phyloP scores from a whole-genome alignment of 1,284 basidiomycete genomes.

The Fomitopsis schrenkii region DNA sequence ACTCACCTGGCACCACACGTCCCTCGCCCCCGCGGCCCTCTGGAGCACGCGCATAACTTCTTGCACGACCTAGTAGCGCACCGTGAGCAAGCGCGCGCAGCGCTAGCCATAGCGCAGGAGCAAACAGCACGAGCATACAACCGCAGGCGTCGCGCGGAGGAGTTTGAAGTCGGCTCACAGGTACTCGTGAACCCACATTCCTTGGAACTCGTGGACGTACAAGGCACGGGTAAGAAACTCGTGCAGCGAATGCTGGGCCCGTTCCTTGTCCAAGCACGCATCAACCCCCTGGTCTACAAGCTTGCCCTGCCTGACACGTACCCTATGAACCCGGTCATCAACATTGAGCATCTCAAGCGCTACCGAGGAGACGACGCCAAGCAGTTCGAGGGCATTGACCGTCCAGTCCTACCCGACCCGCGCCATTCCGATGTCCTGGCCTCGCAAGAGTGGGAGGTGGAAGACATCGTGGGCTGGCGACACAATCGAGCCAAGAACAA shows the following conservation, averaged over 20 bases:
- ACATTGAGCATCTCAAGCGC: slow-evolving; percentile 24
- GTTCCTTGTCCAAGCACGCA: slow-evolving; percentile 25
- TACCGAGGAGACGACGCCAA: slow-evolving; percentile 6
- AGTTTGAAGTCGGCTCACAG: slow-evolving; percentile 21
- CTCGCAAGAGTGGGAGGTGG: background rate
- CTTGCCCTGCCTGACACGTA: slow-evolving; percentile 25
- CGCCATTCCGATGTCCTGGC: background rate
- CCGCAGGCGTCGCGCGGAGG: slow-evolving; percentile 4
- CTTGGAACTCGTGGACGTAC: slow-evolving; percentile 19
- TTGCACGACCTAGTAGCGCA: background rate
- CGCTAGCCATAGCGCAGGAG: background rate
- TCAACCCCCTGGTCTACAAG: slow-evolving; percentile 25
- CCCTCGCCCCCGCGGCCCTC: background rate
- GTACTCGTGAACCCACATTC: slow-evolving; percentile 30
- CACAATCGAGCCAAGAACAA: background rate
- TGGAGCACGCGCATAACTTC: background rate
- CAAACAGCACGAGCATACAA: slow-evolving; percentile 14
- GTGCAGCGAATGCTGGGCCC: slow-evolving; percentile 28
- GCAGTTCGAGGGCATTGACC: background rate
- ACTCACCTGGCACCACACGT: background rate
- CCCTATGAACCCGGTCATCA: slow-evolving; percentile 26
- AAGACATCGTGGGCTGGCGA: background rate
- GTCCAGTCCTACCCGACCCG: background rate
- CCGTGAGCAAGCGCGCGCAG: background rate
- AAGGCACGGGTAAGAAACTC: slow-evolving; percentile 29